Conservation (phyloP, 2,329 filamentous ascomycete genomes). For the Phaeoacremonium minimum region DNA sequence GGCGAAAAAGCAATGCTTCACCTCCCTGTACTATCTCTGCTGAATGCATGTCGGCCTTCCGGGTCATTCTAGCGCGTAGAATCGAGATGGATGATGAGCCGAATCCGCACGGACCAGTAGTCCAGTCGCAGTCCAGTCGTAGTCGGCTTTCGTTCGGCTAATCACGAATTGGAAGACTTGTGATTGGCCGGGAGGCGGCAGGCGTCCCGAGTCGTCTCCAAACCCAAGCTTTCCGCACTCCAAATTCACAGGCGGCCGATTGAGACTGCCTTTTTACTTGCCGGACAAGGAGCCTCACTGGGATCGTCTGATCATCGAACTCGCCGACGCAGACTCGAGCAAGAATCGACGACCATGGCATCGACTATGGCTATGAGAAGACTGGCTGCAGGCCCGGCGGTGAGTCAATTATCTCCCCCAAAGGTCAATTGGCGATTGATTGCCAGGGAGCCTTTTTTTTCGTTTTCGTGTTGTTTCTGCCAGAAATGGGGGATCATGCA, state of each 20-base stretch:
- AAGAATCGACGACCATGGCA: slow-evolving; percentile 39
- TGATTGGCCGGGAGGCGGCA: neutral
- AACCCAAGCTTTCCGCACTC: neutral
- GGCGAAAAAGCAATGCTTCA: too few species aligned
- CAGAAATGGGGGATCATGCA: slow-evolving; percentile 2
- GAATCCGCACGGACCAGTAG: too few species aligned
- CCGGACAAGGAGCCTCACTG: neutral
- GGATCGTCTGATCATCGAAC: neutral
- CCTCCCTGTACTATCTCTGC: too few species aligned
- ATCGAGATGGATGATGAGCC: too few species aligned
- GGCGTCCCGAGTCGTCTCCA: neutral
- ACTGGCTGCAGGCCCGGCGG: slow-evolving; percentile 51
- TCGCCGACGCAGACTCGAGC: neutral
- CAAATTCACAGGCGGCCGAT: neutral
- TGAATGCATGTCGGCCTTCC: too few species aligned
- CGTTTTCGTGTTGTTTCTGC: slow-evolving; percentile 4
- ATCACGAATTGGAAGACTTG: slow-evolving; percentile 2
- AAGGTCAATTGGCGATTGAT: slow-evolving; percentile 2
- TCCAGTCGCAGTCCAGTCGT: too few species aligned
- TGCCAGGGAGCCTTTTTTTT: too few species aligned
- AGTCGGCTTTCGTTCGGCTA: neutral
- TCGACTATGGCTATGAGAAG: slow-evolving; percentile 63
- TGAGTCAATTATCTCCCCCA: slow-evolving; percentile 32
- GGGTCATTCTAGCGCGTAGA: too few species aligned
- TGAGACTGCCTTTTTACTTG: neutral